Base-by-base conservation (phyloP, 768 basidiomycete genomes). In the Trametes cubensis region DNA sequence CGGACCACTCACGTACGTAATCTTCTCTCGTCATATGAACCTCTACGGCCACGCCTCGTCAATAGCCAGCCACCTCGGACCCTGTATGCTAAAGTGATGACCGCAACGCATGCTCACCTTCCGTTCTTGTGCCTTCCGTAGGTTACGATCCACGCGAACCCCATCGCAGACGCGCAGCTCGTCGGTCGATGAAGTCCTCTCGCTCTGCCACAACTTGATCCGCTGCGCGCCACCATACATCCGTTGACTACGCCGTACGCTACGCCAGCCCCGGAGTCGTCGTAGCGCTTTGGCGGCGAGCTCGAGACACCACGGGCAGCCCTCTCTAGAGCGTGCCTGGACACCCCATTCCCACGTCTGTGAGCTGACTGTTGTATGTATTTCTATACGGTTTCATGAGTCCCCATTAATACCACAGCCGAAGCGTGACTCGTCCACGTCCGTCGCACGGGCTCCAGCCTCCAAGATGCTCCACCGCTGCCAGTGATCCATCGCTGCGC, bases 121-220 rank as follows among this genome's bases (percentile, higher is more conserved):
- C 58, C 42, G 14, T 55, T 30, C 39, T 56, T 8, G 49, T 49
- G 20, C 44, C 40, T 25, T 55, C 61, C 64, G 42, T 71, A 93
- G 91, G 78, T 92, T 40, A 89, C 91, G 17, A 91, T 98, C 26
- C 96, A 98, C 72, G 89, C 95, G 25, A 98, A 98, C 73, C 96
- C 96, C 17, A 86, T 98, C 62, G 96, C 96, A 34, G 93, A 97
- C 69, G 86, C 88, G 10, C 75, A 77, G n/a, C 38, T 62, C 5
- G 55, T 46, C 6, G 50, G 49, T 10, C 55, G 55, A 44, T 57
- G 34, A 62, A 20, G 14, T 8, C 3, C 39, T 18, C 25, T 25
- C 4, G 2, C 6, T 8, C 44, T 14, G n/a, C 18, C 34, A 34
- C 17, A 49, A 21, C 4, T 26, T 26, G 14, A 18, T 13, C 34